Conservation (phyloP, 1,284 basidiomycete species). For the Puccinia triticina region DNA sequence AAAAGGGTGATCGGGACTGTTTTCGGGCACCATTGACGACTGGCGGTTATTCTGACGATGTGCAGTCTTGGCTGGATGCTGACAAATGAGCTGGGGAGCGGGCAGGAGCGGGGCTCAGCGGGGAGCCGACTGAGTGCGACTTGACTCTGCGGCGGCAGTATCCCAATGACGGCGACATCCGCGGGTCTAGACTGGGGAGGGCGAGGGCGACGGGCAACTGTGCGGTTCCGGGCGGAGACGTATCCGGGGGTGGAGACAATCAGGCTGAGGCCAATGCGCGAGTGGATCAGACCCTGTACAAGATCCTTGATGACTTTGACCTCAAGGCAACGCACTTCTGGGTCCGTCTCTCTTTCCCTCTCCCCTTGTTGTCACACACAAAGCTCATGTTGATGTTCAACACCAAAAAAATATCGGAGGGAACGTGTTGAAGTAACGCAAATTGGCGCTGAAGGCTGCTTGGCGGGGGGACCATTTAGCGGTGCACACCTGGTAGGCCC, state of each 20-base stretch:
- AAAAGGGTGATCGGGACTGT: not conserved
- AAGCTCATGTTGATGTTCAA: too few relatives aligned
- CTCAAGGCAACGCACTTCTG: conserved; percentile 46
- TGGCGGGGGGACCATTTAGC: conserved; percentile 44
- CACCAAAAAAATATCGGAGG: conserved; percentile 29
- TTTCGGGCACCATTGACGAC: not conserved
- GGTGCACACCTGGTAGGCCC: conserved; percentile 45
- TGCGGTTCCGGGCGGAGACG: too few relatives aligned
- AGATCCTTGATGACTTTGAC: conserved; percentile 26
- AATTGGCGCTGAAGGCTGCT: conserved; percentile 15
- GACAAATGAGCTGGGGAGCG: not conserved
- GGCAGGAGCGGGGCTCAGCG: not conserved
- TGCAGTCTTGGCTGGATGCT: not conserved
- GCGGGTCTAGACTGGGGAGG: not conserved
- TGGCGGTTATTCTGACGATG: not conserved
- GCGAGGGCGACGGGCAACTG: too few relatives aligned
- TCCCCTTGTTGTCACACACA: too few relatives aligned
- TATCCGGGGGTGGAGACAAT: conserved; percentile 14
- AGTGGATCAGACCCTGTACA: conserved; percentile 26
- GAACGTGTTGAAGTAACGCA: conserved; percentile 41
- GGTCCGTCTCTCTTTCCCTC: conserved; percentile 13
- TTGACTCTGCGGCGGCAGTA: not conserved
- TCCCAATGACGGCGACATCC: not conserved
- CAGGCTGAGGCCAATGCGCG: conserved; percentile 12
- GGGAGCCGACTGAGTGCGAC: not conserved